Conservation (phyloP, 805 yeast genomes). For the Kluyveromyces starmeri region DNA sequence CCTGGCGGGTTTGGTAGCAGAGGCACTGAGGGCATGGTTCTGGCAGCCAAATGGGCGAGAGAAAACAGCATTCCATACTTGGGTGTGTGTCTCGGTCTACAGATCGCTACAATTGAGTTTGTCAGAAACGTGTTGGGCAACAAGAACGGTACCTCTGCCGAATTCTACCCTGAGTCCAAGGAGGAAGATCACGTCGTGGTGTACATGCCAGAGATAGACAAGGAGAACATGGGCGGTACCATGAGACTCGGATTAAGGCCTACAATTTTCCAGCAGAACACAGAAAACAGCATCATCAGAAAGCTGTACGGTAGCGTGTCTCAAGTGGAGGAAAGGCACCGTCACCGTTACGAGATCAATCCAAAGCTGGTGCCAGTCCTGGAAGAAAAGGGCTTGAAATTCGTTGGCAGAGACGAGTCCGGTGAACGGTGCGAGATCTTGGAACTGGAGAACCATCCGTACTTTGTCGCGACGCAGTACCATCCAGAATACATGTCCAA, state of each 20-base stretch:
- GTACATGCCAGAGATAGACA: constrained; percentile 98
- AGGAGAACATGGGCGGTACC: constrained; percentile 93
- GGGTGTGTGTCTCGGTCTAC: constrained; percentile 97
- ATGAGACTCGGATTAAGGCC: constrained; percentile 96
- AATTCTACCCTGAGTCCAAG: constrained; percentile 57
- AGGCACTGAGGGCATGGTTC: constrained; percentile 97
- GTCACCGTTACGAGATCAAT: constrained; percentile 97
- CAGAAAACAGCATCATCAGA: constrained; percentile 63
- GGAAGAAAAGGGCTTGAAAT: constrained; percentile 72
- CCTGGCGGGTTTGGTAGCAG: constrained; percentile 98
- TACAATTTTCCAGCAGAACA: constrained; percentile 63
- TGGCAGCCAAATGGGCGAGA: constrained; percentile 98
- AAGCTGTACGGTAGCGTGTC: constrained; percentile 66
- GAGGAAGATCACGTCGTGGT: constrained; percentile 67
- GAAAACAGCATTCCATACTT: constrained; percentile 87
- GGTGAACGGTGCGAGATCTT: constrained; percentile 90
- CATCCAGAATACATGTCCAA: constrained; percentile 97
- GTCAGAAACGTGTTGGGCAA: constrained; percentile 71
- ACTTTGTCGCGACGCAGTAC: constrained; percentile 91
- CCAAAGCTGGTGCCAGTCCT: constrained; percentile 66
- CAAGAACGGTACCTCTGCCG: constrained; percentile 67
- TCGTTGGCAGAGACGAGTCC: constrained; percentile 89
- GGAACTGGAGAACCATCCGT: constrained; percentile 82
- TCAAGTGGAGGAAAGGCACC: constrained; percentile 83
- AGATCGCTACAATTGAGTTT: constrained; percentile 91